These are phyloP conservation scores for Leptographium flavum DNA, from an alignment of 2,329 filamentous ascomycete species.

Conservation along the genomic window DNA sequence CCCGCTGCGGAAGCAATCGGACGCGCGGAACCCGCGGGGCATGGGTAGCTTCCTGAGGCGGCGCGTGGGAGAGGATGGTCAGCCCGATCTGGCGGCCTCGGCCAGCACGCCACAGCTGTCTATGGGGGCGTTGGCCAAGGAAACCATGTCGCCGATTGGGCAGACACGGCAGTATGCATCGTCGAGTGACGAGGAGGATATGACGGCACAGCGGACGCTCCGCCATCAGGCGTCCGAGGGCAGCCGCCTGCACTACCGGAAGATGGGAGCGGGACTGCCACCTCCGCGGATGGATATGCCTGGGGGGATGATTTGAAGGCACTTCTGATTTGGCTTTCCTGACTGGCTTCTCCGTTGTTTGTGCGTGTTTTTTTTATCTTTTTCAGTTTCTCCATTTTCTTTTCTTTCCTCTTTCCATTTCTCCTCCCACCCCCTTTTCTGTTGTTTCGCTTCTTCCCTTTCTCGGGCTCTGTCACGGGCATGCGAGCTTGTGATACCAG, in stretches of 20 bases:
- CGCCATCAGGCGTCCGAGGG: constrained; percentile 29
- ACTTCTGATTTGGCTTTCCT: too few relatives aligned
- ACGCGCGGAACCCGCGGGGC: constrained; percentile 22
- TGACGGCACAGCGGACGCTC: constrained; percentile 23
- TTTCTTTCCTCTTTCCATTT: neutral
- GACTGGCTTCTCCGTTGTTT: neutral
- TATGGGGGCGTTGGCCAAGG: constrained; percentile 9
- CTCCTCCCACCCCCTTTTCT: neutral
- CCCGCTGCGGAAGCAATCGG: constrained; percentile 32
- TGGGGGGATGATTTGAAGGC: constrained; percentile 20
- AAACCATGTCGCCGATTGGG: constrained; percentile 12
- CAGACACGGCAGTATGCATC: constrained; percentile 13
- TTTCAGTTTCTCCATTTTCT: neutral
- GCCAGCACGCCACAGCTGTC: constrained; percentile 19
- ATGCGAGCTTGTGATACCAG: constrained; percentile 17
- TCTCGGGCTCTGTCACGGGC: neutral
- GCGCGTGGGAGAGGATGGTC: constrained; percentile 16
- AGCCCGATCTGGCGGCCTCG: constrained; percentile 10
- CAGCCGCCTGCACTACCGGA: constrained; percentile 11
- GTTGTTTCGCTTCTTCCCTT: neutral
- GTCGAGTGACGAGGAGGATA: constrained; percentile 25
- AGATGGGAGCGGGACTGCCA: constrained; percentile 8
- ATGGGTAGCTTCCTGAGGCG: constrained; percentile 22
- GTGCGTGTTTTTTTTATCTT: neutral
- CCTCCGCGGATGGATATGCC: constrained; percentile 17